Base-by-base conservation (phyloP, 2,329 filamentous ascomycete species). In the Colletotrichum cuscutae region DNA sequence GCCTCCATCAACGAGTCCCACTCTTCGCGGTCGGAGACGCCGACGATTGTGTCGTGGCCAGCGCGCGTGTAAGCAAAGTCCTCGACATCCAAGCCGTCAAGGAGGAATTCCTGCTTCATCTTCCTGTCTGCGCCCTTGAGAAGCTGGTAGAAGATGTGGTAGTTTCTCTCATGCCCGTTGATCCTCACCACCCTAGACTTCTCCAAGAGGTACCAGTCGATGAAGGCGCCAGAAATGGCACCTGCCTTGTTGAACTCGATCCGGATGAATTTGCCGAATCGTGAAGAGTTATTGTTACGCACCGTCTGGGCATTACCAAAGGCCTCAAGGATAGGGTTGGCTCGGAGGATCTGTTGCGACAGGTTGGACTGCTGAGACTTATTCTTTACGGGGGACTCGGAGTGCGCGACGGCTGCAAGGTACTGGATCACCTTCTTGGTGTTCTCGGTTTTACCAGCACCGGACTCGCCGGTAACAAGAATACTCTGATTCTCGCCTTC, bases 391-490 rank as follows among this genome's bases (percentile, higher is more conserved):
- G 92, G 89, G 0, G 92, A 91, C 72, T 98, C 96, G 0, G 94
- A 91, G 54, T 94, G 93, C 11, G 97, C 97, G 58, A 99, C 97
- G 1, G 97, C 95, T 15, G 97, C 97, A 56, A 99, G 90, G 80
- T 99, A 99, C 79, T 99, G 97, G 68, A 99, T 99, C 77, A 99
- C 97, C 82, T 99, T 99, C 81, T 99, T 99, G 19, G 97, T 99
- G 81, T 99, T 99, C 81, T 99, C 97, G 0, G 97, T 99, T 85
- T 99, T 99, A 77, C 97, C 97, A 42, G 97, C 97, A 80, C 97
- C 97, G 22, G 97, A 99, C 85, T 99, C 97, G 83, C 97, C 97
- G 3, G 97, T 99, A 26, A 99, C 97, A 65, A 99, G 87, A 78
- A 99, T 99, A 79, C 96, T 98, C 84, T 99, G 97, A 78, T 99